These are phyloP conservation scores for Penicillium maclennaniae DNA, from an alignment of 495 filamentous ascomycete species.

Conservation along the genomic window DNA sequence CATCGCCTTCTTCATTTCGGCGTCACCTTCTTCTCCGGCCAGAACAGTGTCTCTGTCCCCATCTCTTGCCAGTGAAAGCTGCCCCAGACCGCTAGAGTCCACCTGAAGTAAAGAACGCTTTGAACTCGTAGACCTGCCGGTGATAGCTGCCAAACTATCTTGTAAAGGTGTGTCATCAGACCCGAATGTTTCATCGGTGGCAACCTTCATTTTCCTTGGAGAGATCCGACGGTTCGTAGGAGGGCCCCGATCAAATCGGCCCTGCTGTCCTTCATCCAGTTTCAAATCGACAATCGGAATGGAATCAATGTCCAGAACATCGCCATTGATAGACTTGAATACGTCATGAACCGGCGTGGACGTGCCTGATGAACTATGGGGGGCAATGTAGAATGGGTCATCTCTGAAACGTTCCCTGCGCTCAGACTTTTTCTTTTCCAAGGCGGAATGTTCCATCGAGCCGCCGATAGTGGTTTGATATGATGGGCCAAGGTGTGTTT, in stretches of 20 bases:
- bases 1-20: conserved; percentile 80
- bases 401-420: conserved; percentile 77
- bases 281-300: conserved; percentile 94
- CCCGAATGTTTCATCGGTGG: conserved; percentile 54
- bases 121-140: conserved; percentile 32
- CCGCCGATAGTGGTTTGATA: conserved; percentile 62
- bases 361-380: conserved; percentile 44
- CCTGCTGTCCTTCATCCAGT: conserved; percentile 46
- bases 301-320: conserved; percentile 80
- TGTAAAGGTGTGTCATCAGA: conserved; percentile 30
- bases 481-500: conserved; percentile 35
- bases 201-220: conserved; percentile 53
- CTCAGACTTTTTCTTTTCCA: conserved; percentile 61
- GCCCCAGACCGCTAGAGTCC: conserved; percentile 73
- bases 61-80: conserved; percentile 55
- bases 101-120: conserved; percentile 69
- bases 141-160: not conserved
- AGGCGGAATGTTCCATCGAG: conserved; percentile 59
- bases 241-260: conserved; percentile 9
- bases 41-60: conserved; percentile 7
- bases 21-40: conserved; percentile 53
- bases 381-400: conserved; percentile 90
- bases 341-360: conserved; percentile 71
- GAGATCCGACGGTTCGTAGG: conserved; percentile 23
- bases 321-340: conserved; percentile 61